Conservation (phyloP, 1,284 basidiomycete species). For the Papiliotrema nemorosa region DNA sequence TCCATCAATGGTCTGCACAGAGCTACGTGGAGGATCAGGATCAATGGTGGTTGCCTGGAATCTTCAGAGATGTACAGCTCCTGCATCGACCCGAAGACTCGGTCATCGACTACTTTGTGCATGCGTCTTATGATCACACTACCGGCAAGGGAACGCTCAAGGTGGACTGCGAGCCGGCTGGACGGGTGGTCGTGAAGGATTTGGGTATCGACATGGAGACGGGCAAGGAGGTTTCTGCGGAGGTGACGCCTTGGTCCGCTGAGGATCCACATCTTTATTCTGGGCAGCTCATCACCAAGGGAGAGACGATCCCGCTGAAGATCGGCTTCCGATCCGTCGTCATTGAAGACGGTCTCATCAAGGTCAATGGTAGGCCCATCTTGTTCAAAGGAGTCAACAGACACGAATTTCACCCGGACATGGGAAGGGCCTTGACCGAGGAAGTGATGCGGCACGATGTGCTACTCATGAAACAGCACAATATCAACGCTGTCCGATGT, state of each 20-base stretch:
- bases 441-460: slow-evolving; percentile 23
- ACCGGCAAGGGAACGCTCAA: slow-evolving; percentile 15
- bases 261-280: slow-evolving; percentile 14
- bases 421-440: slow-evolving; percentile 13
- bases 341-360: slow-evolving; percentile 15
- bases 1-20: slow-evolving; percentile 20
- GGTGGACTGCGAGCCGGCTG: slow-evolving; percentile 17
- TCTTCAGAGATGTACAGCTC: slow-evolving; percentile 25
- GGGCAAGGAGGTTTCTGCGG: slow-evolving; percentile 5
- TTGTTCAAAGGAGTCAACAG: slow-evolving; percentile 25
- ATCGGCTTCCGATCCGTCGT: slow-evolving; percentile 24
- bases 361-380: slow-evolving; percentile 22
- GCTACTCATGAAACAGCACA: slow-evolving; percentile 24
- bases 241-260: slow-evolving; percentile 23
- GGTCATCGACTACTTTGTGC: slow-evolving; percentile 22
- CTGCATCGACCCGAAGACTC: slow-evolving; percentile 15
- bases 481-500: slow-evolving; percentile 26
- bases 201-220: slow-evolving; percentile 17
- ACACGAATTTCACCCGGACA: slow-evolving; percentile 23
- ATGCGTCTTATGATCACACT: slow-evolving; percentile 18
- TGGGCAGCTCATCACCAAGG: slow-evolving; percentile 7
- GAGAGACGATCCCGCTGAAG: slow-evolving; percentile 13
- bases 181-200: slow-evolving; percentile 15
- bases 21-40: slow-evolving; percentile 28
- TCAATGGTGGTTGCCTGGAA: slow-evolving; percentile 30